Conservation (phyloP, 1,284 basidiomycete genomes). For the Sanghuangporus baumii region DNA sequence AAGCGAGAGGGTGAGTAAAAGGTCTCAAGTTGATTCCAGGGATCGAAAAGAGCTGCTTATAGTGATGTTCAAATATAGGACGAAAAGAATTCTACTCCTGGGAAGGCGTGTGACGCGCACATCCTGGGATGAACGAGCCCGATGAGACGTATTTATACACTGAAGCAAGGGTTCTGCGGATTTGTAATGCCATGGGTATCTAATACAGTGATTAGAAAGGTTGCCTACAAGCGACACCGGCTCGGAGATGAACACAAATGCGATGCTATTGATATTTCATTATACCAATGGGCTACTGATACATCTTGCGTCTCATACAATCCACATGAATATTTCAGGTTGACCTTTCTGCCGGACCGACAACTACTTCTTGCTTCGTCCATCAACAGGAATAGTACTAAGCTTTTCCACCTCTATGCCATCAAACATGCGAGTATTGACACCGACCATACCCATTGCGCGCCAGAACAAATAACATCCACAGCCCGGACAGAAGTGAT, state of each 20-base stretch:
- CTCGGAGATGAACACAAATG: too few species aligned
- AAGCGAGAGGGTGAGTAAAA: neutral
- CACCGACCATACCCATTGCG: neutral
- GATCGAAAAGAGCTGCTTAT: too few species aligned
- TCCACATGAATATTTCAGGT: too few species aligned
- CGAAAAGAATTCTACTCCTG: neutral
- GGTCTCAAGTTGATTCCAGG: too few species aligned
- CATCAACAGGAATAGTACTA: neutral
- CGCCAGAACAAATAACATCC: slow-evolving; percentile 2
- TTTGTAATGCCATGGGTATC: neutral
- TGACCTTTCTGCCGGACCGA: too few species aligned
- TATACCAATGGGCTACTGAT: too few species aligned
- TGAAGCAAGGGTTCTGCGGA: neutral
- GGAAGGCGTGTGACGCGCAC: neutral
- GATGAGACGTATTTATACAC: neutral
- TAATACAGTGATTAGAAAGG: too few species aligned
- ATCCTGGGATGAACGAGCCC: neutral
- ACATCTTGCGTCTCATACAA: too few species aligned
- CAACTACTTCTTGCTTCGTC: neutral
- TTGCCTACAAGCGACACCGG: too few species aligned
- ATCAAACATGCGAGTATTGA: slow-evolving; percentile 5
- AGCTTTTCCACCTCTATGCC: slow-evolving; percentile 7
- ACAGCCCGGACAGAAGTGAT: neutral
- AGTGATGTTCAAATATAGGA: too few species aligned
- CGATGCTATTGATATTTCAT: too few species aligned